Evolutionary conservation across 495 filamentous ascomycete genomes (phyloP).

Genomic region (Aspergillus mulundensis): DNA sequence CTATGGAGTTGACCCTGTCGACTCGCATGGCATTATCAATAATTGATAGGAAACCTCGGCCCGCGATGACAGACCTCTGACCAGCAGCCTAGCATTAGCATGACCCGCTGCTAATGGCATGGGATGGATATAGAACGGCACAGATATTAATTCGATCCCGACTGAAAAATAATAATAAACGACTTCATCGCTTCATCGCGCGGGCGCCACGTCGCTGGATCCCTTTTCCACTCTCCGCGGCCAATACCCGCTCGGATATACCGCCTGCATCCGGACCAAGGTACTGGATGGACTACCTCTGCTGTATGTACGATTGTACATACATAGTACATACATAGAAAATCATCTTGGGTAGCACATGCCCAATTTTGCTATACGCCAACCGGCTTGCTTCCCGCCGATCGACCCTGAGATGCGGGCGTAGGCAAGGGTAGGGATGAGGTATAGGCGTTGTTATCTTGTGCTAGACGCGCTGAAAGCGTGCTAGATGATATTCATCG

Average conservation of each 20-base stretch:
- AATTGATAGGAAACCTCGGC: background rate
- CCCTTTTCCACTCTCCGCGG: background rate
- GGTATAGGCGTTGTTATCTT: background rate
- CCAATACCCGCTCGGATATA: conserved; percentile 1
- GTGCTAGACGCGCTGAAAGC: background rate
- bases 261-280: background rate
- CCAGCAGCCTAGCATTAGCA: background rate
- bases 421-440: background rate
- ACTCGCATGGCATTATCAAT: background rate
- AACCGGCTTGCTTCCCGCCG: conserved; percentile 11
- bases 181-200: background rate
- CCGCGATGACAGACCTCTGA: background rate
- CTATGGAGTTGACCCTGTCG: background rate
- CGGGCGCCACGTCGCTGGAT: conserved; percentile 3
- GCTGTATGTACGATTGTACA: background rate
- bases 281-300: background rate
- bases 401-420: conserved; percentile 3
- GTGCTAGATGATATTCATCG: background rate
- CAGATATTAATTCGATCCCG: background rate
- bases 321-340: background rate
- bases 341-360: background rate
- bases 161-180: background rate
- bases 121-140: background rate
- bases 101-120: background rate
- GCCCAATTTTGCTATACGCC: background rate